These are phyloP conservation scores for Akebia trifoliata DNA, from an alignment of 164 flowering plant genomes.

Conservation along the genomic window DNA sequence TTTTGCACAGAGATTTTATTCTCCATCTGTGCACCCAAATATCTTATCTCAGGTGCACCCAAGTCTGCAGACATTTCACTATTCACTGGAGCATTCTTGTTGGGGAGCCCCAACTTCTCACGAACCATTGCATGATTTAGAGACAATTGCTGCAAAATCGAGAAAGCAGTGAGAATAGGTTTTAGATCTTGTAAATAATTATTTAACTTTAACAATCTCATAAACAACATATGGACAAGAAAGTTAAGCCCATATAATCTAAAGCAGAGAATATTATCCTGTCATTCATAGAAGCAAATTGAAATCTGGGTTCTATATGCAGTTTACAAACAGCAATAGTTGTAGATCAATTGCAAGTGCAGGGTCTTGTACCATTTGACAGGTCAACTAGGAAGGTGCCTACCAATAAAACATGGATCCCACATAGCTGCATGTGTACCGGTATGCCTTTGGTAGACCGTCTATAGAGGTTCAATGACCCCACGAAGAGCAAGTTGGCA, in stretches of 20 bases:
- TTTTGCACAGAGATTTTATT: slow-evolving; percentile 24
- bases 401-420: too few relatives aligned
- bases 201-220: neutral
- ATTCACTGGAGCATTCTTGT: slow-evolving; percentile 16
- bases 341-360: too few relatives aligned
- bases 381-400: too few relatives aligned
- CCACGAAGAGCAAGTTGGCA: too few relatives aligned
- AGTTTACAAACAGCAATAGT: neutral
- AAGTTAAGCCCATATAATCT: too few relatives aligned
- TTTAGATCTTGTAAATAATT: neutral
- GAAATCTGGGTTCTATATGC: neutral
- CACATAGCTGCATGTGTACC: too few relatives aligned
- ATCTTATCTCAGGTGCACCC: slow-evolving; percentile 11
- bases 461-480: too few relatives aligned
- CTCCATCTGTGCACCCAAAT: neutral
- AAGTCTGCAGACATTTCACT: slow-evolving; percentile 14
- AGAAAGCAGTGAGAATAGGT: neutral
- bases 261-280: too few relatives aligned
- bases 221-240: neutral
- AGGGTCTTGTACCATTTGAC: too few relatives aligned
- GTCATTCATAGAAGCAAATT: neutral
- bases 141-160: slow-evolving; percentile 53
- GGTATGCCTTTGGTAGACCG: too few relatives aligned
- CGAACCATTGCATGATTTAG: slow-evolving; percentile 53
- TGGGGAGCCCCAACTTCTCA: slow-evolving; percentile 50